phyloP scores from a whole-genome alignment of 768 basidiomycete genomes.

The Floccularia luteovirens region DNA sequence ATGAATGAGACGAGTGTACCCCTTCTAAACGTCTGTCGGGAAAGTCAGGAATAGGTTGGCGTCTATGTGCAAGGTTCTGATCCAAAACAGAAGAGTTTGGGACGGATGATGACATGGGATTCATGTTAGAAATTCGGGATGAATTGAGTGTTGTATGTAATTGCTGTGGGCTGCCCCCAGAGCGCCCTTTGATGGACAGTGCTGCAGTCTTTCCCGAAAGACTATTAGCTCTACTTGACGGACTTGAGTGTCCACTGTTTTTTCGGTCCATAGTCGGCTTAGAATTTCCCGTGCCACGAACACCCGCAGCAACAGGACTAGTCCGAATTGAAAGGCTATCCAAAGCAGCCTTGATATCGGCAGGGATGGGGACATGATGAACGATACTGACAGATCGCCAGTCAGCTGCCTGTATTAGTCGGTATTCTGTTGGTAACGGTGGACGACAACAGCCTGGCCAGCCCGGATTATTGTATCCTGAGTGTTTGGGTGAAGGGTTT shows the following conservation, averaged over 20 bases:
- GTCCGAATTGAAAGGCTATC: conserved; percentile 42
- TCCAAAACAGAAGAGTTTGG: conserved; percentile 42
- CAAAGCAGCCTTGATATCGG: conserved; percentile 61
- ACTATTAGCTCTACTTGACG: conserved; percentile 28
- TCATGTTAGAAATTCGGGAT: conserved; percentile 31
- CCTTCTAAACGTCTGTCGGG: conserved; percentile 36
- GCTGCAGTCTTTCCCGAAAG: conserved; percentile 24
- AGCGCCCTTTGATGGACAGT: conserved; percentile 27
- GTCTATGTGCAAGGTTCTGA: conserved; percentile 33
- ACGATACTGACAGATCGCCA: conserved; percentile 77
- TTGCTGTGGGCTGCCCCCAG: conserved; percentile 47
- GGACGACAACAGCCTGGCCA: conserved; percentile 91
- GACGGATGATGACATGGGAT: conserved; percentile 34
- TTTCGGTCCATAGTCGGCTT: conserved; percentile 34
- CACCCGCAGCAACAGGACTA: conserved; percentile 19
- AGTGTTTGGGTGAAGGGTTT: conserved; percentile 43
- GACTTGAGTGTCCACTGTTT: conserved; percentile 33
- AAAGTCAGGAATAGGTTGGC: conserved; percentile 29
- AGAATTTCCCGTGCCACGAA: conserved; percentile 18
- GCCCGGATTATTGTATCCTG: conserved; percentile 62
- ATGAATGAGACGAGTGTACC: conserved; percentile 49
- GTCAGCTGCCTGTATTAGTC: conserved; percentile 61
- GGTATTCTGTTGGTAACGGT: conserved; percentile 50
- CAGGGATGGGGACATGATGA: conserved; percentile 66
- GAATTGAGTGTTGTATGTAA: conserved; percentile 26